These are phyloP conservation scores for Atkinsonella texensis DNA, from an alignment of 2,329 filamentous ascomycete genomes.

Conservation along the genomic window DNA sequence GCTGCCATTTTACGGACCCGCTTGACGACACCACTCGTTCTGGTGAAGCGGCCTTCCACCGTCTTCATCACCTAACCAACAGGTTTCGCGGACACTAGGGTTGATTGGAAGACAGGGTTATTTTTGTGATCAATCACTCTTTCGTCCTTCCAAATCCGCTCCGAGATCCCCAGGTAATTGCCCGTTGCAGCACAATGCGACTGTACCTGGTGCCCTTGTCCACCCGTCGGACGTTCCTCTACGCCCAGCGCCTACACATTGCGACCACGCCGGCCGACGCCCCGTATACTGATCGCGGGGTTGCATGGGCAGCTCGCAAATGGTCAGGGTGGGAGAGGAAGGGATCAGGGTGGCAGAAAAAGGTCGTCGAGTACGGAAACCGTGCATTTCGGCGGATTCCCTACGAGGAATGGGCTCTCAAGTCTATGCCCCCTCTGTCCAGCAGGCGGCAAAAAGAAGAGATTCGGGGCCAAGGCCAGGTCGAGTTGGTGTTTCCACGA, in stretches of 20 bases:
- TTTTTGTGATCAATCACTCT: no score
- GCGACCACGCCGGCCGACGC: slow-evolving; percentile 34
- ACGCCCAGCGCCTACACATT: slow-evolving; percentile 65
- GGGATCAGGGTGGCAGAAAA: slow-evolving; percentile 77
- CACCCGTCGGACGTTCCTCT: slow-evolving; percentile 79
- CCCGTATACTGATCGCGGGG: slow-evolving; percentile 55
- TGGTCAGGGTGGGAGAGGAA: slow-evolving; percentile 85
- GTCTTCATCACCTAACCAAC: background rate
- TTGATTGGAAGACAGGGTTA: background rate
- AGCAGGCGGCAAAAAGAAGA: slow-evolving; percentile 53
- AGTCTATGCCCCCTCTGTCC: slow-evolving; percentile 79
- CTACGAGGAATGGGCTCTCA: slow-evolving; percentile 95
- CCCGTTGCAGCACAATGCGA: slow-evolving; percentile 48
- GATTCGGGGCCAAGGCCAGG: slow-evolving; percentile 46
- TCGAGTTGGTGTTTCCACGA: slow-evolving; percentile 66
- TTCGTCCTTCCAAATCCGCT: background rate
- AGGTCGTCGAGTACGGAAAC: slow-evolving; percentile 79
- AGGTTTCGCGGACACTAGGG: background rate
- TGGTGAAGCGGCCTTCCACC: background rate
- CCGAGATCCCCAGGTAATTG: background rate
- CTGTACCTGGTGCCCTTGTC: slow-evolving; percentile 90
- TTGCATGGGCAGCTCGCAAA: slow-evolving; percentile 57
- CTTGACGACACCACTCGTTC: background rate
- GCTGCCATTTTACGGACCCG: background rate
- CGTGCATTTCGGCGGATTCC: slow-evolving; percentile 74